Percentiles rank a stretch among this genome's conserved stretches.
Evolutionary conservation across 805 yeast genomes (phyloP).

Genomic region (Saccharomyces mikatae): DNA sequence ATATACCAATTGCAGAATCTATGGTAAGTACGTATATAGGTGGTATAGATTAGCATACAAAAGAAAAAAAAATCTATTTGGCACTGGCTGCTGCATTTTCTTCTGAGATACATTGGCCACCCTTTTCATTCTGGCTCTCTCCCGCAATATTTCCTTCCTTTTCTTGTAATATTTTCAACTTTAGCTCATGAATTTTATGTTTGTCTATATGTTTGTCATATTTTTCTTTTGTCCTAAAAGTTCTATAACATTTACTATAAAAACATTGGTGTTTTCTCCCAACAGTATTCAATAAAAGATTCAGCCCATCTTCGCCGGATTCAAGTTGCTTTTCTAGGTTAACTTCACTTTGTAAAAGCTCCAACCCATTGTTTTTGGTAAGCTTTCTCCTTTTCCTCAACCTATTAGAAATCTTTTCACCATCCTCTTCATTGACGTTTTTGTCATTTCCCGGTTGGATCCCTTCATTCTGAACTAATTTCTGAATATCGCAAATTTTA

Average conservation of each 20-base stretch:
- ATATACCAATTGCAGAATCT: neutral
- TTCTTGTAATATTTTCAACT: conserved; percentile 21
- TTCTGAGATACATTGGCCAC: neutral
- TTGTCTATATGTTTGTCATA: conserved; percentile 28
- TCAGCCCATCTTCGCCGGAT: conserved; percentile 21
- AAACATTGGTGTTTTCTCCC: conserved; percentile 41
- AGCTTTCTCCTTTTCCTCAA: neutral
- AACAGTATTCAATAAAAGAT: conserved; percentile 29
- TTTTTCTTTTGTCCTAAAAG: conserved; percentile 37
- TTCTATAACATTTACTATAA: conserved; percentile 42
- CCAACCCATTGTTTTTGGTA: conserved; percentile 7
- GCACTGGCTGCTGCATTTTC: neutral
- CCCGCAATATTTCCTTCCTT: neutral
- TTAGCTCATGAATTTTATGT: conserved; percentile 29
- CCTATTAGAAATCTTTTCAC: neutral
- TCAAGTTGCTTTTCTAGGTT: conserved; percentile 22
- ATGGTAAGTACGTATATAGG: neutral
- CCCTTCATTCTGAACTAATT: neutral
- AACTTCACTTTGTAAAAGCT: conserved; percentile 17
- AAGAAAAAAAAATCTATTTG: neutral
- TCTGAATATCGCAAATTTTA: neutral
- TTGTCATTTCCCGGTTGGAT: neutral
- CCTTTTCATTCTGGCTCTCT: neutral
- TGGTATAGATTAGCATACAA: neutral
- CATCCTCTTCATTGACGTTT: neutral